These are phyloP conservation scores for Penicillium brasilianum DNA, from an alignment of 2,329 filamentous ascomycete genomes.

Conservation along the genomic window DNA sequence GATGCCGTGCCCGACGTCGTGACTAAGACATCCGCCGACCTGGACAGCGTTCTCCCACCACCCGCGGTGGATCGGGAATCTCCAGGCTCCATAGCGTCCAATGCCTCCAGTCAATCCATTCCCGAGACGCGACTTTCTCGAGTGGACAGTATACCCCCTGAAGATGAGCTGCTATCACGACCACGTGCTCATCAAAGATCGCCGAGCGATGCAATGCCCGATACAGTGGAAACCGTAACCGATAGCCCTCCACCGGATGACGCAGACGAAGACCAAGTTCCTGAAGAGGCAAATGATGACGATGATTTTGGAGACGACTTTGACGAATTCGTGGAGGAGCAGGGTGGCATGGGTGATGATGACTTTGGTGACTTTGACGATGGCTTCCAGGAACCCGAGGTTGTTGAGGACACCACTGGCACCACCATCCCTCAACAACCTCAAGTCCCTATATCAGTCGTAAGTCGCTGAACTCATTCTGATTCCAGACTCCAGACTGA, in stretches of 20 bases:
- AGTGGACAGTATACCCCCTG: constrained; percentile 47
- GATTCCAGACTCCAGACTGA: not conserved
- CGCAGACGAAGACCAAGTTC: constrained; percentile 62
- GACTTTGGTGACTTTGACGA: constrained; percentile 70
- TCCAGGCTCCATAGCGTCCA: constrained; percentile 21
- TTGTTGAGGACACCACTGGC: constrained; percentile 31
- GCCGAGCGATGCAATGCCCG: constrained; percentile 50
- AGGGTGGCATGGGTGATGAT: constrained; percentile 56
- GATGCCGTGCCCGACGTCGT: constrained; percentile 66
- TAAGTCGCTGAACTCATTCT: constrained; percentile 45
- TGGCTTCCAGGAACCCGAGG: constrained; percentile 63
- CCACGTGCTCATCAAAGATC: constrained; percentile 48
- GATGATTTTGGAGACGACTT: constrained; percentile 57
- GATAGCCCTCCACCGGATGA: constrained; percentile 42
- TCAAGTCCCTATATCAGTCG: constrained; percentile 47
- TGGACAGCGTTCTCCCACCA: constrained; percentile 38
- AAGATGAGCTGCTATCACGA: constrained; percentile 36
- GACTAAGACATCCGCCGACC: constrained; percentile 53
- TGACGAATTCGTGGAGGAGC: constrained; percentile 59
- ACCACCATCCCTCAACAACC: constrained; percentile 30
- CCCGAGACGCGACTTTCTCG: constrained; percentile 53
- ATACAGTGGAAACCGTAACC: constrained; percentile 48
- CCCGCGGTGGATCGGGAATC: constrained; percentile 27
- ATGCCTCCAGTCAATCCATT: constrained; percentile 31
- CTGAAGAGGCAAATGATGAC: constrained; percentile 46